phyloP scores from a whole-genome alignment of 2,329 filamentous ascomycete genomes.

The Xylariaceae sp. region DNA sequence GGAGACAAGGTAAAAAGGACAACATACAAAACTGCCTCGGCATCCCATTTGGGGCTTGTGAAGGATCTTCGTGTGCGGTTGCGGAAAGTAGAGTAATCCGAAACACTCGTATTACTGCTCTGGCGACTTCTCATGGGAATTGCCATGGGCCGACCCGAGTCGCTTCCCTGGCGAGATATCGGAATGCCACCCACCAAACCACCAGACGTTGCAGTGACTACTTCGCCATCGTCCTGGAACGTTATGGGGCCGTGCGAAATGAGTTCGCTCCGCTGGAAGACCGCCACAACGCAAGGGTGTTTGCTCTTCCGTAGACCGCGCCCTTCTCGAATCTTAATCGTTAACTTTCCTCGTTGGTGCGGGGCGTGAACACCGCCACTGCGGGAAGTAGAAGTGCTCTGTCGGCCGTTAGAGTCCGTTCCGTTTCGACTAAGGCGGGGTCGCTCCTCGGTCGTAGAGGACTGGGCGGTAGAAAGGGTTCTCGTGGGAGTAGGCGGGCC shows the following conservation, averaged over 20 bases:
- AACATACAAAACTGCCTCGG: slow-evolving; percentile 88
- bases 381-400: slow-evolving; percentile 44
- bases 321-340: slow-evolving; percentile 82
- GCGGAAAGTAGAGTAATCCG: slow-evolving; percentile 56
- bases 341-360: slow-evolving; percentile 77
- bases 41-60: slow-evolving; percentile 90
- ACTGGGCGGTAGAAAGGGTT: slow-evolving; percentile 64
- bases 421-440: slow-evolving; percentile 35
- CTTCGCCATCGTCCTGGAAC: slow-evolving; percentile 55
- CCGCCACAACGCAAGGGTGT: slow-evolving; percentile 91
- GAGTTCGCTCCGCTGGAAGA: slow-evolving; percentile 94
- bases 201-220: slow-evolving; percentile 41
- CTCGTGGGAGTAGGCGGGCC: slow-evolving; percentile 85
- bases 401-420: slow-evolving; percentile 45
- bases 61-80: slow-evolving; percentile 55
- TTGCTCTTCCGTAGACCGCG: slow-evolving; percentile 73
- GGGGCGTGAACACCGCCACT: slow-evolving; percentile 56
- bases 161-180: slow-evolving; percentile 67
- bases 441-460: slow-evolving; percentile 39
- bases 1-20: not conserved
- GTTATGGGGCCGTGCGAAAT: slow-evolving; percentile 79
- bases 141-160: slow-evolving; percentile 79
- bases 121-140: slow-evolving; percentile 97
- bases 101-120: slow-evolving; percentile 86
- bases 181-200: slow-evolving; percentile 47